A percentile compares a stretch with the other conserved stretches of the same genome.
phyloP scores from a whole-genome alignment of 106 monocot species.

The Dendrobium nobile region DNA sequence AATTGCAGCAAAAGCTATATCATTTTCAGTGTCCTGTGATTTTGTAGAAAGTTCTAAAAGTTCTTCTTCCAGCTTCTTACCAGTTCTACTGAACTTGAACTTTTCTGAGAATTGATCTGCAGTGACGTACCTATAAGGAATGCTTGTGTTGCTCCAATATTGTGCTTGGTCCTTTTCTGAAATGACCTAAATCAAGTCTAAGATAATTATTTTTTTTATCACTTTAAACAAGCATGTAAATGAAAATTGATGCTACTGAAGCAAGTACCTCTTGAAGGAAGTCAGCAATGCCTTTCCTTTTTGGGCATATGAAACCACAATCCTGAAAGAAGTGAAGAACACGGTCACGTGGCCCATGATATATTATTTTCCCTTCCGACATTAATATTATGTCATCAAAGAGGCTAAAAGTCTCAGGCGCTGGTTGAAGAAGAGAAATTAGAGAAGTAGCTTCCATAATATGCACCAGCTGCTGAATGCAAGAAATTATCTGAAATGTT shows the following conservation, averaged over 20 bases:
- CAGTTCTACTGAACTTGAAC: constrained; percentile 1
- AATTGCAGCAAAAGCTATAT: neutral
- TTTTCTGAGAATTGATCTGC: neutral
- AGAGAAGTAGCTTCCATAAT: constrained; percentile 8
- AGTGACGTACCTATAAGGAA: neutral
- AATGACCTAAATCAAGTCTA: constrained; percentile 2
- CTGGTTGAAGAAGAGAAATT: constrained; percentile 19
- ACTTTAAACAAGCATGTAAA: neutral
- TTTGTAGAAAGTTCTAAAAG: neutral
- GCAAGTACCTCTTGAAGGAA: constrained; percentile 15
- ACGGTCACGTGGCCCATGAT: constrained; percentile 12
- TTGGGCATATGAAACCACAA: constrained; percentile 12
- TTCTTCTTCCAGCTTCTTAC: constrained; percentile 12
- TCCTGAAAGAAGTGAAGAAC: constrained; percentile 17
- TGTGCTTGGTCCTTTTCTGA: constrained; percentile 20
- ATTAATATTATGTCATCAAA: constrained; percentile 18
- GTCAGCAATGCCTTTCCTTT: constrained; percentile 15
- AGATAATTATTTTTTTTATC: neutral
- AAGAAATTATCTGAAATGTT: constrained; percentile 10
- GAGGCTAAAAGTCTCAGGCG: constrained; percentile 14
- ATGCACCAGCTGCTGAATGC: constrained; percentile 13
- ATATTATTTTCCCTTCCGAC: constrained; percentile 12
- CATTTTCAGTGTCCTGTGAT: neutral
- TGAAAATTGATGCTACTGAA: neutral
- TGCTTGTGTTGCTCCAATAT: constrained; percentile 12